Conservation (phyloP, 176 grass and related monocot species). For the Coix lacrymajobi region DNA sequence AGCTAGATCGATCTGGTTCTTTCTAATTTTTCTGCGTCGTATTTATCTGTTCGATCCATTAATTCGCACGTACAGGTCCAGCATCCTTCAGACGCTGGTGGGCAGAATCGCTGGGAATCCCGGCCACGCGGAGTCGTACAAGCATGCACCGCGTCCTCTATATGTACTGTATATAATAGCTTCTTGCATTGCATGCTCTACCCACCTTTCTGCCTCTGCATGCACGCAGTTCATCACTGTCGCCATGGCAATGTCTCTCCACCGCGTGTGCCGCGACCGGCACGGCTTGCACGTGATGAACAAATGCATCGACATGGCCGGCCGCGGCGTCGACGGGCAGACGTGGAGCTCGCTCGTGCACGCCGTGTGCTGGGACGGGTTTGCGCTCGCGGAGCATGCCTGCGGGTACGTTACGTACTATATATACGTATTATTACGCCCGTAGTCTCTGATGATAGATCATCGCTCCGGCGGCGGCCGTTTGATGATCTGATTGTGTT, state of each 20-base stretch:
- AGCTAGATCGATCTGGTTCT: not conserved
- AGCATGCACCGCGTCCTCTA: too few species aligned
- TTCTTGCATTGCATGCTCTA: too few species aligned
- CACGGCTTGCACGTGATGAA: constrained; percentile 6
- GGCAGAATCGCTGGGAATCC: not conserved
- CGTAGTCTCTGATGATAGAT: too few species aligned
- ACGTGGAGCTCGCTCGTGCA: not conserved
- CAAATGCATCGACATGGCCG: not conserved
- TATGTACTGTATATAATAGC: too few species aligned
- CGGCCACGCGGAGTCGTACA: not conserved
- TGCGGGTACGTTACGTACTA: not conserved
- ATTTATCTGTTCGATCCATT: not conserved
- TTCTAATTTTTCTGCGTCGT: too few species aligned
- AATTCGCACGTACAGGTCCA: constrained; percentile 14
- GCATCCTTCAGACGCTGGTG: constrained; percentile 17
- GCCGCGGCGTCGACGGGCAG: not conserved
- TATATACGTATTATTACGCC: not conserved
- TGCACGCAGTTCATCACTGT: not conserved
- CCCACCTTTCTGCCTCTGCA: too few species aligned
- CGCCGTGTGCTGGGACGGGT: not conserved
- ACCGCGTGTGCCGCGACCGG: not conserved
- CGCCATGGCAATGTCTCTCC: not conserved
- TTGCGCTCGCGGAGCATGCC: not conserved
- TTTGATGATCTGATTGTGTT: too few species aligned
- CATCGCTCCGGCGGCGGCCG: too few species aligned